These are phyloP conservation scores for Colletotrichum ledebouriae DNA, from an alignment of 2,329 filamentous ascomycete species.

Conservation along the genomic window DNA sequence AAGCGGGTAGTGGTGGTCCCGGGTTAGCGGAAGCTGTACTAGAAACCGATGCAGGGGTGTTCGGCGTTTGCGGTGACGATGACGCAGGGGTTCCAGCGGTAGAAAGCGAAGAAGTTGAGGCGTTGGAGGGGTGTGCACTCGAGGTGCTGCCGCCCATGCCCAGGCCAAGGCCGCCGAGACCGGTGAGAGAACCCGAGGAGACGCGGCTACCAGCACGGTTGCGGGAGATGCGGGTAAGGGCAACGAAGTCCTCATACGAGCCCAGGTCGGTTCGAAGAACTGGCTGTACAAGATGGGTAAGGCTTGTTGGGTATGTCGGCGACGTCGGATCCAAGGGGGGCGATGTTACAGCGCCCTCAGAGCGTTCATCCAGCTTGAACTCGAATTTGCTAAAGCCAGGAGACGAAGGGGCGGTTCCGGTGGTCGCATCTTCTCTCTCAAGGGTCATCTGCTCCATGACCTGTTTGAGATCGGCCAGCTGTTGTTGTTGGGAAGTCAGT, in stretches of 20 bases:
- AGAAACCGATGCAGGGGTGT: conserved; percentile 66
- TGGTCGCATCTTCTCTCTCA: conserved; percentile 79
- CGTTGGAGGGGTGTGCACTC: conserved; percentile 66
- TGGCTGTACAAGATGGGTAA: conserved; percentile 85
- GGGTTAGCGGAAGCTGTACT: conserved; percentile 59
- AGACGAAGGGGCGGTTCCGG: conserved; percentile 84
- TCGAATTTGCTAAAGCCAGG: conserved; percentile 82
- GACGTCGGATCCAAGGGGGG: conserved; percentile 59
- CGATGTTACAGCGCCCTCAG: conserved; percentile 53
- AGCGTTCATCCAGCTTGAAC: conserved; percentile 60
- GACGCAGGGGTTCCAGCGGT: conserved; percentile 61
- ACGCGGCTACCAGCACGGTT: conserved; percentile 73
- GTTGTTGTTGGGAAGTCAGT: conserved; percentile 91
- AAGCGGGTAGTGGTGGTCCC: conserved; percentile 62
- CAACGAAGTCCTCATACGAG: conserved; percentile 87
- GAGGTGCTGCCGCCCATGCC: conserved; percentile 62
- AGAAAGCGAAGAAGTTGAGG: conserved; percentile 71
- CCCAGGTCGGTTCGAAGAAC: conserved; percentile 85
- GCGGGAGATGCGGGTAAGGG: conserved; percentile 78
- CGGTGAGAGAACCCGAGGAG: conserved; percentile 74
- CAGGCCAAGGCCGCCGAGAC: conserved; percentile 61
- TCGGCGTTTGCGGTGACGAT: conserved; percentile 70
- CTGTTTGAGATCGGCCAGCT: conserved; percentile 88
- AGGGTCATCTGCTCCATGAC: conserved; percentile 90
- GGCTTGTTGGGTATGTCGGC: conserved; percentile 75